Base-by-base conservation (phyloP, 108 stramenopile species). In the Aurantiochytrium sp. region DNA sequence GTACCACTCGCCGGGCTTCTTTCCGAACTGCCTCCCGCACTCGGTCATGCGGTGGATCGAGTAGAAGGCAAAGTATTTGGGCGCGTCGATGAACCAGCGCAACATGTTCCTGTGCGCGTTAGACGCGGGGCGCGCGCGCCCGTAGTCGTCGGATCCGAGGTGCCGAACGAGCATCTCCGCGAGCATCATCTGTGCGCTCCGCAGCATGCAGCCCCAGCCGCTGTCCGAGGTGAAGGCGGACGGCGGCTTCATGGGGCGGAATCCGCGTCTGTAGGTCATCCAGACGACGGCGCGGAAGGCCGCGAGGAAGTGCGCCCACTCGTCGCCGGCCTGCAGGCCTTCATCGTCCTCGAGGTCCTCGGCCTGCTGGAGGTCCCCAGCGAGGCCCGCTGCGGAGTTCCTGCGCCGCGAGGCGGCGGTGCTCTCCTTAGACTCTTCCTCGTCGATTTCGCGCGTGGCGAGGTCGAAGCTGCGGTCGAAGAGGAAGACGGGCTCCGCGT, bases 201-300 rank as follows among this genome's bases (percentile, higher is more conserved):
- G 95, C 42, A 98, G 91, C 98, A 99, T 99, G 90, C 98, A 99
- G 19, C 98, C 98, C 98, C 97, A 99, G 31, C 98, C 98, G 39
- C 97, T 95, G 90, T 99, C 98, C 15, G 93, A 92, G 8, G 91
- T 94, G 68, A 94, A 95, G 30, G 90, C 87, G 85, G 96, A 97
- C 0, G 96, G 96, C n/a, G 87, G 87, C 30, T 81, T 68, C 86
- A 97, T 94, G 68, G 90, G 89, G 4, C 94, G 93, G 90, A 97
- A 97, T n/a, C 86, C 88, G 65, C 93, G 87, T 22, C 93, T 87
- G 90, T 93, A 93, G 4, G 91, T 92, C 12, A 93, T 41, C 90
- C 93, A 91, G 24, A 90, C 86, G 2, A 90, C 8, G 22, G n/a
- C 39, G 4, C 17, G 8, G 4, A 54, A 81, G 15, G 59, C 59